Evolutionary conservation across 2,329 filamentous ascomycete genomes (phyloP).

Genomic region (Zymoseptoria brevis): DNA sequence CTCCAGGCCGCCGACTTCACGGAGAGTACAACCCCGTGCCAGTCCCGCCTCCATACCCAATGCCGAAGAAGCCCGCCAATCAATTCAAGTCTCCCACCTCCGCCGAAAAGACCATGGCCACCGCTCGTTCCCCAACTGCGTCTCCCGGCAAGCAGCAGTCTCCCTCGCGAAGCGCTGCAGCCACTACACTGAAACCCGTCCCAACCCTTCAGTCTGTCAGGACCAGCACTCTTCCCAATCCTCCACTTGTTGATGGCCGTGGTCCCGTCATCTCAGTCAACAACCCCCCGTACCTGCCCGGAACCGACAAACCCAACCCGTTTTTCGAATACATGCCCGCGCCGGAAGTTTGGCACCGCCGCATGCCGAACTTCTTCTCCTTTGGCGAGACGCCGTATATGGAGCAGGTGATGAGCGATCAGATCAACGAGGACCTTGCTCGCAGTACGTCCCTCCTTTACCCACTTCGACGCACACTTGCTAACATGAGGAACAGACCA

Average conservation of each 20-base stretch:
- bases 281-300: conserved; percentile 10
- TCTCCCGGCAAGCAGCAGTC: conserved; percentile 1
- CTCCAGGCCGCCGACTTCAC: background rate
- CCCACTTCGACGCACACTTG: background rate
- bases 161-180: background rate
- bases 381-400: conserved; percentile 28
- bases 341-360: conserved; percentile 24
- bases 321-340: conserved; percentile 25
- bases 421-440: conserved; percentile 24
- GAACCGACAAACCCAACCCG: conserved; percentile 13
- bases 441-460: conserved; percentile 16
- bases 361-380: conserved; percentile 24
- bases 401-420: conserved; percentile 19
- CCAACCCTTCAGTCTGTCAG: background rate
- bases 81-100: background rate
- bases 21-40: background rate
- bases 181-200: background rate
- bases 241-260: background rate
- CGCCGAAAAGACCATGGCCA: background rate
- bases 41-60: background rate
- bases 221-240: background rate
- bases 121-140: background rate
- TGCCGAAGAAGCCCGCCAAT: conserved; percentile 1
- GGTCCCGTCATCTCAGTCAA: conserved; percentile 12
- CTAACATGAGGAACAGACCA: background rate